These are phyloP conservation scores for Inga leiocalycina DNA, from an alignment of 306 rosid species.

Conservation along the genomic window DNA sequence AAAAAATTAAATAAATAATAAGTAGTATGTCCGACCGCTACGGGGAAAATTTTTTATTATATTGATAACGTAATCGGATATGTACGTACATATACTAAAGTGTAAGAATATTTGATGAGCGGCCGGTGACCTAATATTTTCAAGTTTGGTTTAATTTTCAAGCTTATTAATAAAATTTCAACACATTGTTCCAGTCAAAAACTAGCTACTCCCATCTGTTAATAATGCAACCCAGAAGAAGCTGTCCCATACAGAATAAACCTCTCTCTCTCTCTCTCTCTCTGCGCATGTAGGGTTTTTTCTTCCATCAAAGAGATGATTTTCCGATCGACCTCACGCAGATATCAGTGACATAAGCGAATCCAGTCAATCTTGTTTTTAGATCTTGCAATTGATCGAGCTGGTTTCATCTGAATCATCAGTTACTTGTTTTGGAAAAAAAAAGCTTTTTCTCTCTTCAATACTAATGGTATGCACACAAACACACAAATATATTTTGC, in stretches of 20 bases:
- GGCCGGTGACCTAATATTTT: slow-evolving; percentile 12
- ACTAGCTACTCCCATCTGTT: background rate
- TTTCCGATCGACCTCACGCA: slow-evolving; percentile 15
- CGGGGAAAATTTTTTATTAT: background rate
- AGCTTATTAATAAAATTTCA: slow-evolving; percentile 15
- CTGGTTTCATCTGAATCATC: background rate
- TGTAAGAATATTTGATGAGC: slow-evolving; percentile 32
- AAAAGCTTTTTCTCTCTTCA: background rate
- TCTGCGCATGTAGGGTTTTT: slow-evolving; percentile 8
- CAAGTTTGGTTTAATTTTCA: background rate
- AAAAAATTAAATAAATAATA: background rate
- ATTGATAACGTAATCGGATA: background rate
- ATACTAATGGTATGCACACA: background rate
- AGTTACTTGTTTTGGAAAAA: background rate
- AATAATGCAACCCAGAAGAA: background rate
- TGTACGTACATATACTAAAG: background rate
- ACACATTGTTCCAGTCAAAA: background rate
- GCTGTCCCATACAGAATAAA: background rate
- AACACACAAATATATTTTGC: background rate
- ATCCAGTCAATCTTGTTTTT: background rate
- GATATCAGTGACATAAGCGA: background rate
- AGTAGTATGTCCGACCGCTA: slow-evolving; percentile 40
- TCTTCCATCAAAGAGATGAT: slow-evolving; percentile 15
- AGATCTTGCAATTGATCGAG: slow-evolving; percentile 12
- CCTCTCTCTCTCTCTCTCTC: slow-evolving; percentile 6